Base-by-base conservation (phyloP, 768 basidiomycete genomes). In the Gyrodon lividus region DNA sequence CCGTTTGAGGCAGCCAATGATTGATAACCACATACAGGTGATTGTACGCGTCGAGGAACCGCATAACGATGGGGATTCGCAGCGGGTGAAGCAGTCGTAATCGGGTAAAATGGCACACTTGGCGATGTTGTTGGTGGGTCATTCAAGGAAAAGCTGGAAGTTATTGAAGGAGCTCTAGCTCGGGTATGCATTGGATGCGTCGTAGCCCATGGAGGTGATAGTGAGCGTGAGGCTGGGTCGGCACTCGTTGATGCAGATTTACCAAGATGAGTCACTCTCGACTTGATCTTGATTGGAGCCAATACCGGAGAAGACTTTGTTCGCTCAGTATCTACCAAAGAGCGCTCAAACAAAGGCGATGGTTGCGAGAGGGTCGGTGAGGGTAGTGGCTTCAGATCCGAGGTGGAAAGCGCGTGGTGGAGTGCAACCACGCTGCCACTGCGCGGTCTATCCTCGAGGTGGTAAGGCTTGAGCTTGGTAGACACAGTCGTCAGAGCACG, bases 1-100 rank as follows among this genome's bases (percentile, higher is more conserved):
- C 68, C 64, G 49, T 69, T 71, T 41, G 63, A 54, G 49, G 60
- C 31, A 20, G 55, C 47, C 35, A 64, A 62, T 35, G 64, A 54
- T 30, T 59, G 63, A 35, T 63, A 59, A 62, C 63, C 48, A 65
- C 73, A 65, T 61, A 71, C 41, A 51, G 67, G 58, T 59, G 73
- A 55, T 57, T 67, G 54, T 50, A 70, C 62, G 23, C 66, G 69
- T 50, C 75, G 72, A 30, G 70, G 48, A 17, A 74, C 58, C 20
- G 65, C 59, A 57, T 71, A 84, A 28, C 83, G 80, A 56, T 86
- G 75, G 8, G 81, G 81, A 61, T 83, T 83, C 13, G 81, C 80
- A 20, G 81, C 78, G 20, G 83, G 72, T 0, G 72, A 65, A 6
- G 74, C 71, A 12, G 80, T 78, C 10, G 82, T 84, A 38, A 83